Base-by-base conservation (phyloP, 768 basidiomycete species). In the Termitomyces sp. region DNA sequence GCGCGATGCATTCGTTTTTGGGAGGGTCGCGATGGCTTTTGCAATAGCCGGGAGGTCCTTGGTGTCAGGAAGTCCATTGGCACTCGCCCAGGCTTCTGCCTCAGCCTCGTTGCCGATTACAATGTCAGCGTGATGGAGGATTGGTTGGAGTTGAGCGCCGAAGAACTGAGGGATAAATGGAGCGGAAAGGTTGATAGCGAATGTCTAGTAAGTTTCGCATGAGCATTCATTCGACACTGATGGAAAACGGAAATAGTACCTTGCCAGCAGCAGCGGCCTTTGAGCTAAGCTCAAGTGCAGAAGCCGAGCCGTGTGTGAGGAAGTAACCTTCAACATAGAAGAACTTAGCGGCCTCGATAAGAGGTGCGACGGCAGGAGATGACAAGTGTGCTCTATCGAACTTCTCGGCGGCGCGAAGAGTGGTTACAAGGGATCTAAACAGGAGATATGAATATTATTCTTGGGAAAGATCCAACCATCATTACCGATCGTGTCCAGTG, bases 81-180 rank as follows among this genome's bases (percentile, higher is more conserved):
- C 84, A 50, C 71, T 74, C 27, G 91, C 94, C 79, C 88, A 98
- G 16, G 89, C 81, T 58, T 85, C 90, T 10, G 96, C 97, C 72
- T 99, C 97, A 39, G 86, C 76, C 77, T 99, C 96, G 74, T 98
- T 98, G n/a, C 92, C 92, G 72, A 99, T 92, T 71, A 98, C 64
- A 72, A 96, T 78, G 72, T 99, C 97, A 59, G 82, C 83, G 77
- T 89, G 87, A 26, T 88, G 87, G 44, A 99, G 72, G 65, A 98
- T 74, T 68, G 89, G 77, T 62, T 92, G 80, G 18, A 99, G 77
- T 69, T 95, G 90, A 3, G 77, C 73, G 58, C 80, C 81, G 79
- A 98, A 98, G 82, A 97, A 96, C 73, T 94, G 88, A 54, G 91
- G 77, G 72, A 99, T 95, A 81, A 98, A 99, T 18, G 97, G 97